Evolutionary conservation across 2,329 filamentous ascomycete species (phyloP).

Genomic region (Aspergillus terreus): DNA sequence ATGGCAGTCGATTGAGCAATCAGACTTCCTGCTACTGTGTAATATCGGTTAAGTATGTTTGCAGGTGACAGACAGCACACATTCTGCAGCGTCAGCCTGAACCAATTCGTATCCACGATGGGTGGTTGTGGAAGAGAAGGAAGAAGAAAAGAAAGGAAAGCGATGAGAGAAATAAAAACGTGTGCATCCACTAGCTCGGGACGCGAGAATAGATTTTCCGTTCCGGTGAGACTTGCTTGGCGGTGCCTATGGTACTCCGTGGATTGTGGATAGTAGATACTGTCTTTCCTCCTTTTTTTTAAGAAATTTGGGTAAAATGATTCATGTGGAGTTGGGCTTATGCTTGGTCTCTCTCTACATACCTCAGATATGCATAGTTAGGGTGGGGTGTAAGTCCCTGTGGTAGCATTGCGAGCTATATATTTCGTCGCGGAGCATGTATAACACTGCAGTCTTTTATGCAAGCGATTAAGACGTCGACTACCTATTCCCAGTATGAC

Average conservation of each 20-base stretch:
- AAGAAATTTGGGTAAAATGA: too few relatives aligned
- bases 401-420: too few relatives aligned
- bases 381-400: too few relatives aligned
- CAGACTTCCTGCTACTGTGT: background rate
- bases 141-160: conserved; percentile 1
- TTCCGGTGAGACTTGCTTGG: background rate
- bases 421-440: too few relatives aligned
- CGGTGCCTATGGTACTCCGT: background rate
- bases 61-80: background rate
- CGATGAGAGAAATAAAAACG: conserved; percentile 13
- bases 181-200: conserved; percentile 11
- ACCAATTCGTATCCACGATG: background rate
- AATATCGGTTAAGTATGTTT: background rate
- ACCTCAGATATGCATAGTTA: too few relatives aligned
- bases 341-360: too few relatives aligned
- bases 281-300: too few relatives aligned
- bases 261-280: too few relatives aligned
- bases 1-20: background rate
- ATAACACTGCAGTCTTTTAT: too few relatives aligned
- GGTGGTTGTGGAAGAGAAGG: background rate
- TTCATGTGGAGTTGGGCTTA: too few relatives aligned
- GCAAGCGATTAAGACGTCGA: too few relatives aligned
- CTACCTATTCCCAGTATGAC: too few relatives aligned
- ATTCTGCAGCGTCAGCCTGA: background rate
- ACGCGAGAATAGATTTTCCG: background rate